Percentiles rank a stretch among this genome's conserved stretches.
Evolutionary conservation across 2,329 filamentous ascomycete genomes (phyloP).

Genomic region (Zymoseptoria ardabiliae): DNA sequence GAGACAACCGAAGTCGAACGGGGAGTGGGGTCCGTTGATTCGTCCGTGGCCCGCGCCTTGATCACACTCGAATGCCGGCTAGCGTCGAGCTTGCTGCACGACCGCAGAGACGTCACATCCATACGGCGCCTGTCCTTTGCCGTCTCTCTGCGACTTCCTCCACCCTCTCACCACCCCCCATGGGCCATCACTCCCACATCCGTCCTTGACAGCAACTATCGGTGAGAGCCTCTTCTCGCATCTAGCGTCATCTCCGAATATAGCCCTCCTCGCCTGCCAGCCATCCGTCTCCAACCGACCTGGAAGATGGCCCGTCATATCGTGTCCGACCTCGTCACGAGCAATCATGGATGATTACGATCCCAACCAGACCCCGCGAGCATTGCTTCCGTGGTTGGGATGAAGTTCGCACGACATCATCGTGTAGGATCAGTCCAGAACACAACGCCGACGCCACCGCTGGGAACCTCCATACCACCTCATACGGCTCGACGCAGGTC

Average conservation of each 20-base stretch:
- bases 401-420: neutral
- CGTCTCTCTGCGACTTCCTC: neutral
- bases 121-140: neutral
- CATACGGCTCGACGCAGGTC: neutral
- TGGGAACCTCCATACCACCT: neutral
- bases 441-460: neutral
- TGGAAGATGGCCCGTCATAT: neutral
- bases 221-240: neutral
- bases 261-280: neutral
- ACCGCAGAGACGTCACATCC: neutral
- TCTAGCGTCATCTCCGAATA: neutral
- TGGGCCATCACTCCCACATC: neutral
- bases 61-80: neutral
- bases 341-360: neutral
- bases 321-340: neutral
- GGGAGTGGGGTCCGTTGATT: neutral
- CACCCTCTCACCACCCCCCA: neutral
- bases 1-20: neutral
- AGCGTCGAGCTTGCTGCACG: neutral
- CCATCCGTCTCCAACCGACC: neutral
- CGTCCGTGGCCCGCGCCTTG: neutral
- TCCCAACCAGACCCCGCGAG: neutral
- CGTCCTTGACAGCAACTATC: neutral
- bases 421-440: neutral
- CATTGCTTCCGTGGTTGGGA: neutral